Conservation (phyloP, 208 protist genomes). For the Crithidia brevicula region DNA sequence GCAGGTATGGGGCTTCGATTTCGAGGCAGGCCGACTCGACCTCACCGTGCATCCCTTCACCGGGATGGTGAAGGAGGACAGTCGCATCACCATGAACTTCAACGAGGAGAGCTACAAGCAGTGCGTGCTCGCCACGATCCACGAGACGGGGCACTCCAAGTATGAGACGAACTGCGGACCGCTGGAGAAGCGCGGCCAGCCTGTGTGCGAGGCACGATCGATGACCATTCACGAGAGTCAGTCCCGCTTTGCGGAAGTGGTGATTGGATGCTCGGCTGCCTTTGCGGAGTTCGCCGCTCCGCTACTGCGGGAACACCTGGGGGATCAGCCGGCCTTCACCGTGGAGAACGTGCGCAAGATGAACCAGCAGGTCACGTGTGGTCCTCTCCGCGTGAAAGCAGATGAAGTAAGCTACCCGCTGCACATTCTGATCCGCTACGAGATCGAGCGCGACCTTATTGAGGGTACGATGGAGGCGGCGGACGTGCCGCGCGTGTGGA, state of each 20-base stretch:
- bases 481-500: slow-evolving; percentile 77
- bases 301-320: slow-evolving; percentile 46
- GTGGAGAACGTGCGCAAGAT: slow-evolving; percentile 19
- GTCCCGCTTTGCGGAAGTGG: slow-evolving; percentile 77
- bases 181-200: slow-evolving; percentile 41
- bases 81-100: slow-evolving; percentile 78
- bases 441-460: slow-evolving; percentile 81
- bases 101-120: slow-evolving; percentile 39
- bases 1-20: slow-evolving; percentile 70
- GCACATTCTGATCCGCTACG: slow-evolving; percentile 85
- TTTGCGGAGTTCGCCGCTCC: slow-evolving; percentile 62
- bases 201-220: slow-evolving; percentile 56
- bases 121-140: slow-evolving; percentile 37
- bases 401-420: slow-evolving; percentile 89
- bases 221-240: slow-evolving; percentile 83
- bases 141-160: slow-evolving; percentile 36
- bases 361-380: slow-evolving; percentile 43
- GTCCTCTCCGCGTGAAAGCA: slow-evolving; percentile 71
- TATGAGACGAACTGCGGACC: slow-evolving; percentile 47
- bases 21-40: slow-evolving; percentile 74
- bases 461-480: slow-evolving; percentile 64
- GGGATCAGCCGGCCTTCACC: slow-evolving; percentile 44
- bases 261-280: slow-evolving; percentile 55
- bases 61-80: slow-evolving; percentile 62
- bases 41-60: slow-evolving; percentile 78